phyloP scores from a whole-genome alignment of 228 moss, liverwort and hornwort species.

The Sphagnum magellanicum region DNA sequence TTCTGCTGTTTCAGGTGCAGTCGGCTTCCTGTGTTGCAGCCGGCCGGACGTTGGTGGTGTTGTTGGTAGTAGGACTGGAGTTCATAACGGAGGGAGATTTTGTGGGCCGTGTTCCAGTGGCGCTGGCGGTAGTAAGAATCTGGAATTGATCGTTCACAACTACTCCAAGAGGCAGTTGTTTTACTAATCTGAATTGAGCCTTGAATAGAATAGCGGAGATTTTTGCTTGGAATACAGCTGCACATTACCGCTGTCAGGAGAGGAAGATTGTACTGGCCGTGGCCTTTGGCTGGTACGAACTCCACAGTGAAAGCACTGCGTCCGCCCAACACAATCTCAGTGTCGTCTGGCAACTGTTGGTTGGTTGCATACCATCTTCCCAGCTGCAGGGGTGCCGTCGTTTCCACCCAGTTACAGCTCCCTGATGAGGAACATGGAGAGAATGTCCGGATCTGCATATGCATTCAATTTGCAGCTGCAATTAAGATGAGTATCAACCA shows the following conservation, averaged over 20 bases:
- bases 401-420: slow-evolving; percentile 40
- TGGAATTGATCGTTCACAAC: no score
- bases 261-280: slow-evolving; percentile 19
- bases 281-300: slow-evolving; percentile 41
- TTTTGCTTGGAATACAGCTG: background rate
- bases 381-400: slow-evolving; percentile 7
- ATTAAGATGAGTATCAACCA: background rate
- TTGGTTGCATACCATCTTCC: slow-evolving; percentile 51
- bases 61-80: background rate
- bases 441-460: slow-evolving; percentile 14
- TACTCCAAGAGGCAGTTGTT: no score
- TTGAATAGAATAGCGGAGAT: background rate
- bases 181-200: no score
- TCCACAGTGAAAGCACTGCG: slow-evolving; percentile 44
- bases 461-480: slow-evolving; percentile 29
- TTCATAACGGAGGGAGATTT: no score
- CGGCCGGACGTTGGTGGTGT: background rate
- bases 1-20: background rate
- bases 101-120: no score
- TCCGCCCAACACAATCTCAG: slow-evolving; percentile 35
- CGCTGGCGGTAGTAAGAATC: no score
- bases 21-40: background rate
- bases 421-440: slow-evolving; percentile 8
- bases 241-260: slow-evolving; percentile 24
- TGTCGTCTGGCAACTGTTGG: slow-evolving; percentile 48